Base-by-base conservation (phyloP, 176 grass and related monocot species). In the Lolium perenne region DNA sequence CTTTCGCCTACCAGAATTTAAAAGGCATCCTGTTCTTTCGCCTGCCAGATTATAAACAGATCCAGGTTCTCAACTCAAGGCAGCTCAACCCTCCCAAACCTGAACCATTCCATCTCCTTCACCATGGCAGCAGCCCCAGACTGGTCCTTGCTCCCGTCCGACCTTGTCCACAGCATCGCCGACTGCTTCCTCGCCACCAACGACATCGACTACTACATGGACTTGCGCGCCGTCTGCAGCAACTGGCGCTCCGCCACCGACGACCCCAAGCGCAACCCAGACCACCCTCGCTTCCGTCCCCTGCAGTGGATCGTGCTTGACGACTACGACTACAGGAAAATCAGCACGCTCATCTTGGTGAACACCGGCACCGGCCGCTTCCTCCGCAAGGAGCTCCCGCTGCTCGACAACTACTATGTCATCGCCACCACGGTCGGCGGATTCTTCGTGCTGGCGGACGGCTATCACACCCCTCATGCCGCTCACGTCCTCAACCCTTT, bases 191-290 rank as follows among this genome's bases (percentile, higher is more conserved):
- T 61, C 58, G 58, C 58, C 58, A 2, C 58, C 58, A 61, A 61
- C 58, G 58, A 63, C 22, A 22, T 63, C 4, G 22, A 63, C 60
- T 63, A 13, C 60, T 63, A 63, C 60, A 63, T 63, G 60, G 60
- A 26, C 60, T 10, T 63, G 21, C 60, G 60, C 10, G 60, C 60
- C 22, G 60, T 63, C 60, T 63, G 60, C 60, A 4, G 10, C 60
- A 63, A 23, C 22, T 63, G 60, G 60, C 60, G 60, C 60, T 63
- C 60, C 60, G 60, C 60, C 60, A 63, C 60, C 10, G 60, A 63
- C 21, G 60, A 63, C 60, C 22, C 60, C 41, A 43, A 43, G 41
- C 41, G 3, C 41, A 43, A 7, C 41, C 41, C 41, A 43, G 41
- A 43, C 3, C 41, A 43, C 3, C 41, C 41, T 43, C 41, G 41